These are phyloP conservation scores for Angophora floribunda DNA, from an alignment of 345 rosid species.

Conservation along the genomic window DNA sequence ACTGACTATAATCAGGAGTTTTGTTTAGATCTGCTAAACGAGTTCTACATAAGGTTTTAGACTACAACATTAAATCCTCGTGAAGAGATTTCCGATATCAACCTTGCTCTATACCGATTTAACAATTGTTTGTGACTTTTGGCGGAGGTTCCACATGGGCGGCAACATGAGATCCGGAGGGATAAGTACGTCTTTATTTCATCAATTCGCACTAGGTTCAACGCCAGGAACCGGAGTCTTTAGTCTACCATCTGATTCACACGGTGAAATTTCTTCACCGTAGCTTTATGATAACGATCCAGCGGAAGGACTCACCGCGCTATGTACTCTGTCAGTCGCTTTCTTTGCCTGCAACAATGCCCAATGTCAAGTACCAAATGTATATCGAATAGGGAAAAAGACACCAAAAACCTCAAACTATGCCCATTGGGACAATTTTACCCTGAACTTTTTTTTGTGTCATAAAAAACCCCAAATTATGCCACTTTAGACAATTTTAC, in stretches of 20 bases:
- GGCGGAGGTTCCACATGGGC: background rate
- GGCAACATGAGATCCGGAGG: background rate
- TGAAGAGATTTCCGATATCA: background rate
- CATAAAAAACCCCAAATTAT: no score
- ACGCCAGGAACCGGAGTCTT: background rate
- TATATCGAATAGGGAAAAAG: background rate
- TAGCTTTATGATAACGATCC: background rate
- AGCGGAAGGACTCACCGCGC: background rate
- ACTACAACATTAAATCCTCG: background rate
- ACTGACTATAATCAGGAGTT: background rate
- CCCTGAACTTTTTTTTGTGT: no score
- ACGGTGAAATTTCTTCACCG: background rate
- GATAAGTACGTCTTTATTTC: background rate
- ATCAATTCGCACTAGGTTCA: background rate
- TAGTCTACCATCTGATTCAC: background rate
- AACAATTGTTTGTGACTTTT: background rate
- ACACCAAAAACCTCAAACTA: no score
- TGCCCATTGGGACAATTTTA: no score
- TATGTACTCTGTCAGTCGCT: background rate
- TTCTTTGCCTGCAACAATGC: background rate
- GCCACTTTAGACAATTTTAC: no score
- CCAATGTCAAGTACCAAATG: background rate
- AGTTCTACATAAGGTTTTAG: background rate
- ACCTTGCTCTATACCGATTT: background rate
- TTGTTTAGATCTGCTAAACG: background rate